Percentiles rank a stretch among this genome's conserved stretches.
These are phyloP conservation scores for Fusarium xyrophilum DNA, from an alignment of 2,329 filamentous ascomycete species.

Conservation along the genomic window DNA sequence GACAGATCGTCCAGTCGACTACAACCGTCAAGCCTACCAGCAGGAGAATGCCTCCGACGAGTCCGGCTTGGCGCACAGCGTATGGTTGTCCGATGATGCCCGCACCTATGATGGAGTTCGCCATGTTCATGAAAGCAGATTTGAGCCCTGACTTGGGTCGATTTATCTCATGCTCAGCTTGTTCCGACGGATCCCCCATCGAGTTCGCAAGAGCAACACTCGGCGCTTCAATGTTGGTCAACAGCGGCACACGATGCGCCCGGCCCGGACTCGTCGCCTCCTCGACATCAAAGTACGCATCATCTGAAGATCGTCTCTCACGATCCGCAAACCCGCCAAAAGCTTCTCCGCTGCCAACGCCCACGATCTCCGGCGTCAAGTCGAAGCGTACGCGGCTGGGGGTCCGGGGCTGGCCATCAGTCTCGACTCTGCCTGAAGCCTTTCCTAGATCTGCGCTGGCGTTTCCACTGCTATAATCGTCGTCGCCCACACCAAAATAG, in stretches of 20 bases:
- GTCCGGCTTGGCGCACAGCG: constrained; percentile 90
- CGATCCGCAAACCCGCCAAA: constrained; percentile 22
- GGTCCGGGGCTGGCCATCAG: constrained; percentile 48
- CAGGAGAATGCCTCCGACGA: constrained; percentile 79
- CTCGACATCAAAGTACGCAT: constrained; percentile 57
- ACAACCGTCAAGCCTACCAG: constrained; percentile 80
- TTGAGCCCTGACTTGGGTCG: constrained; percentile 85
- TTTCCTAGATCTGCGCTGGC: constrained; percentile 27
- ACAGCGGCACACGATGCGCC: constrained; percentile 69
- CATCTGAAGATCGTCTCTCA: constrained; percentile 38
- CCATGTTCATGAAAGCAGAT: constrained; percentile 99
- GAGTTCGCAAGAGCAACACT: constrained; percentile 72
- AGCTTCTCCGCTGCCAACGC: constrained; percentile 35
- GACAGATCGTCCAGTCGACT: constrained; percentile 95
- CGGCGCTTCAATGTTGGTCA: constrained; percentile 85
- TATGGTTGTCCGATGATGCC: constrained; percentile 88
- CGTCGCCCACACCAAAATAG: constrained; percentile 39
- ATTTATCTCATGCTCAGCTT: constrained; percentile 61
- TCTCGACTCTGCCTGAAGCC: constrained; percentile 24
- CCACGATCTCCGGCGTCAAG: constrained; percentile 56
- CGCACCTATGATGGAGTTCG: constrained; percentile 92
- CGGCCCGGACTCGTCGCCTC: constrained; percentile 56
- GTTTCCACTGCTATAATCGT: constrained; percentile 22
- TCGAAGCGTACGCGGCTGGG: constrained; percentile 80
- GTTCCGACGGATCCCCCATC: constrained; percentile 48